Evolutionary conservation across 1,284 basidiomycete species (phyloP), one percentile per base, ranked within the genome.

Genomic region (Pisolithus thermaeus): DNA sequence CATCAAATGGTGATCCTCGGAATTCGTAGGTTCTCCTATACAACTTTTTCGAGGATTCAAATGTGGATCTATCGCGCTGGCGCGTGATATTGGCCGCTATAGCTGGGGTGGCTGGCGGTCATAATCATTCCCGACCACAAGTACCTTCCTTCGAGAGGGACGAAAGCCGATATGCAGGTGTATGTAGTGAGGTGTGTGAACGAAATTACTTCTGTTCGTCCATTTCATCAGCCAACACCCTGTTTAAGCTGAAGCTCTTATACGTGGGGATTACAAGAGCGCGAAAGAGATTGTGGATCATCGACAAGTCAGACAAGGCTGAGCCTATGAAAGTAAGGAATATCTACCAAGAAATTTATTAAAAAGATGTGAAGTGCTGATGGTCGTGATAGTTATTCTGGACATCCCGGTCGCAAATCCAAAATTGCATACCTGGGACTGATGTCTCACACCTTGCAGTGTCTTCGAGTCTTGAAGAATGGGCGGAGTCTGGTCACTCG

Each of bases 251-350:
- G 28, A 86, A 87, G 58, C 75, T 74, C 48, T 65, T 87, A 0
- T 87, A 88, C 52, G 84, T 88, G 4, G 85, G 84, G 0, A 74
- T 87, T 38, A 88, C 86, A 0, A 65, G 86, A 41, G 84, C 84
- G 1, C 72, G 83, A 35, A 81, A 80, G 55, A 82, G 82, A 43
- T 61, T 87, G 2, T 85, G 83, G 81, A 80, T 87, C 11, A 76
- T 76, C 7, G 86, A 87, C 62, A 70, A 71, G 30, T 86, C 82
- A 2, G 67, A 72, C 3, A 79, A 73, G 46, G 73, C 75, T 5
- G 76, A 78, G 46, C 75, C 83, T 0, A 79, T 87, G 78, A 69
- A 74, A 58, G 84, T 84, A 49, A 1, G 12, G 11, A 14, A 43
- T n/a, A 18, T 7, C n/a, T 39, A 5, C 14, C 20, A 8, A 18